Evolutionary conservation across 371 early-diverging fungal genomes (phyloP).

Genomic region (Mucor circinelloides): DNA sequence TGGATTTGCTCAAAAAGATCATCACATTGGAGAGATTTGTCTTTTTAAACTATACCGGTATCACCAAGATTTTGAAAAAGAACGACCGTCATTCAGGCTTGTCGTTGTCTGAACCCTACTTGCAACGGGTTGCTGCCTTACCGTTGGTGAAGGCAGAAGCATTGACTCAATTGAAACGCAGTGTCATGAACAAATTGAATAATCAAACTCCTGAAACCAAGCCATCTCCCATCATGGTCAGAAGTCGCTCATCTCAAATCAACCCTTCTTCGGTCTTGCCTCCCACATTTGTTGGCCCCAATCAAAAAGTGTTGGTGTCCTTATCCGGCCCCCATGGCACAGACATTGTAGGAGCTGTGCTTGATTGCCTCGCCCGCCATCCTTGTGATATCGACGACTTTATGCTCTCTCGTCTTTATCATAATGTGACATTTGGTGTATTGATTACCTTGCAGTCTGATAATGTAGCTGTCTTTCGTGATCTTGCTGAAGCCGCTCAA

Average conservation of each 20-base stretch:
- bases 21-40: constrained; percentile 60
- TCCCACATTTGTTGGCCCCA: constrained; percentile 55
- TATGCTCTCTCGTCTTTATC: constrained; percentile 82
- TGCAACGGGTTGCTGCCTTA: constrained; percentile 66
- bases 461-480: constrained; percentile 74
- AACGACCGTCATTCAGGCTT: constrained; percentile 74
- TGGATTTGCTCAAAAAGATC: constrained; percentile 49
- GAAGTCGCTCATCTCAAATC: constrained; percentile 29
- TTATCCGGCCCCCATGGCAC: constrained; percentile 88
- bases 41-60: constrained; percentile 66
- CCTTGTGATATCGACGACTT: constrained; percentile 78
- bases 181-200: constrained; percentile 60
- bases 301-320: constrained; percentile 70
- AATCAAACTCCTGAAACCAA: constrained; percentile 17
- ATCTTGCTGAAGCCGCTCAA: constrained; percentile 72
- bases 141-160: constrained; percentile 66
- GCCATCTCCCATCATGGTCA: constrained; percentile 30
- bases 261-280: constrained; percentile 28
- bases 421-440: constrained; percentile 87
- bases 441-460: constrained; percentile 71
- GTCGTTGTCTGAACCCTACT: constrained; percentile 70
- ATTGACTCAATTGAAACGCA: constrained; percentile 63
- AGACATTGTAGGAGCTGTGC: constrained; percentile 82
- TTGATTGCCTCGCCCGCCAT: constrained; percentile 72
- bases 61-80: constrained; percentile 71